Evolutionary conservation across 257 asterid species (phyloP).

Genomic region (Handroanthus guayacan): DNA sequence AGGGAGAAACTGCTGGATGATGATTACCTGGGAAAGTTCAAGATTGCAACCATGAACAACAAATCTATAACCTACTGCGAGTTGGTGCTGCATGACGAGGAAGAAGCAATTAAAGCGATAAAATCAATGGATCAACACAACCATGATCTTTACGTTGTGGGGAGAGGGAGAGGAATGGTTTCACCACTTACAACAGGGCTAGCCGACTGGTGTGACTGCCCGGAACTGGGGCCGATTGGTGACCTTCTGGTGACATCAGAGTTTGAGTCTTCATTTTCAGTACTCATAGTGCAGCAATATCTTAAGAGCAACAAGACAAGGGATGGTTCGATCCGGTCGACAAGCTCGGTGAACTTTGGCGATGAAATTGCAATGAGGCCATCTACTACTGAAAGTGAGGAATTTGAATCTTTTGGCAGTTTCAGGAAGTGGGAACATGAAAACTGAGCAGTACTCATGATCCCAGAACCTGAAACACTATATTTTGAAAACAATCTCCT

Average conservation of each 20-base stretch:
- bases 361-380: slow-evolving; percentile 48
- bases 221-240: slow-evolving; percentile 91
- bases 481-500: slow-evolving; percentile 17
- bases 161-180: slow-evolving; percentile 71
- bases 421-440: slow-evolving; percentile 57
- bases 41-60: slow-evolving; percentile 47
- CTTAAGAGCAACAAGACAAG: slow-evolving; percentile 25
- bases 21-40: slow-evolving; percentile 64
- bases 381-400: slow-evolving; percentile 54
- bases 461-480: neutral
- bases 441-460: slow-evolving; percentile 17
- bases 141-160: slow-evolving; percentile 79
- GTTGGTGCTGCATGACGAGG: slow-evolving; percentile 70
- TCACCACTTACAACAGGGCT: slow-evolving; percentile 79
- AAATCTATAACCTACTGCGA: slow-evolving; percentile 52
- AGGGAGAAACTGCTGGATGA: slow-evolving; percentile 68
- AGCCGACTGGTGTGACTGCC: slow-evolving; percentile 95
- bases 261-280: slow-evolving; percentile 67
- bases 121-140: slow-evolving; percentile 68
- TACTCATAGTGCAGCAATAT: slow-evolving; percentile 84
- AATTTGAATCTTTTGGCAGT: slow-evolving; percentile 52
- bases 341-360: slow-evolving; percentile 41
- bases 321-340: slow-evolving; percentile 53
- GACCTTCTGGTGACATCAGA: slow-evolving; percentile 88
- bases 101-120: slow-evolving; percentile 74